Evolutionary conservation across 2,329 filamentous ascomycete species (phyloP), one percentile per base, ranked within the genome.

Genomic region (Purpureocillium takamizusanense): DNA sequence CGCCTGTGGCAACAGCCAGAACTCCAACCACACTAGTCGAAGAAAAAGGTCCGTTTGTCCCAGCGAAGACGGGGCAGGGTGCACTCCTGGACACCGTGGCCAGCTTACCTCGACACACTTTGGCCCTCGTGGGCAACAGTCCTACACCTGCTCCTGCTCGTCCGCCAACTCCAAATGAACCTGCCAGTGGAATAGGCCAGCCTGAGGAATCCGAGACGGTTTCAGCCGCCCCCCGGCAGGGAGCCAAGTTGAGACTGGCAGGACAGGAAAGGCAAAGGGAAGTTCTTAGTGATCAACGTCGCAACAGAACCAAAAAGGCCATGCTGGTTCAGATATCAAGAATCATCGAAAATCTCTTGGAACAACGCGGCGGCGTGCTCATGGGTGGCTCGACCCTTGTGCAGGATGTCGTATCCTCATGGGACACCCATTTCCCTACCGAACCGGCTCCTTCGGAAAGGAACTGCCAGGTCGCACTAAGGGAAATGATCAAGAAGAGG

Each of bases 321-420:
- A 27, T 16, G 4, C 44, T 39, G n/a, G 45, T 36, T 7, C 46
- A 50, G 9, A 45, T 57, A 9, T 48, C 42, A 15, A 41, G 46
- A 16, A 47, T 57, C 9, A 47, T 62, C 13, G 48, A 53, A 6
- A 48, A 51, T 4, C 43, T 58, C 23, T 46, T 62, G 23, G 45
- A 42, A n/a, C 50, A 55, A 25, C 48, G 55, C 6, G 51, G 55
- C 2, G 72, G 72, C 0, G 67, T 70, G 1, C 69, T 77, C 33
- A 69, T 74, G 2, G 68, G 70, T 13, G 70, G 69, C 17, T 61
- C 65, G 31, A 58, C 68, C 4, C 52, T 77, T 4, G 74, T 69
- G 57, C 64, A 67, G 40, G 66, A 67, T 2, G 49, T 74, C 4
- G 57, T 63, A 12, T 58, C 59, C 9, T 52, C 67, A 7, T 78